These are phyloP conservation scores for Paradendryphiella salina DNA, from an alignment of 2,329 filamentous ascomycete species.

Conservation along the genomic window DNA sequence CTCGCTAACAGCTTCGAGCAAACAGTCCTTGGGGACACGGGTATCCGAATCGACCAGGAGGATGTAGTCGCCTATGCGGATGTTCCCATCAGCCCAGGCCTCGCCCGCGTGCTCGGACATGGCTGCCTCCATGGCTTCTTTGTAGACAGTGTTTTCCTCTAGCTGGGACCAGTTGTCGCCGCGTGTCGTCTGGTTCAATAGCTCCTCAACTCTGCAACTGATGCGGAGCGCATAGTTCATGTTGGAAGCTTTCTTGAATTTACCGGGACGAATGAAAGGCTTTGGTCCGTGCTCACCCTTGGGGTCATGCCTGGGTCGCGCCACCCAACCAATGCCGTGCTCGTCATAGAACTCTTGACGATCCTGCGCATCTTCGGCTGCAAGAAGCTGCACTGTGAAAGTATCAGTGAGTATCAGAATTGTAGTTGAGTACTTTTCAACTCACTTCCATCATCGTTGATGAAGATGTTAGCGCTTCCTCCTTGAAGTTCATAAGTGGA, in stretches of 20 bases:
- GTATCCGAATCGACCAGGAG: slow-evolving; percentile 58
- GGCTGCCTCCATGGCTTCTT: slow-evolving; percentile 59
- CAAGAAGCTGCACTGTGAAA: slow-evolving; percentile 58
- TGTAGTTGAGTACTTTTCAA: background rate
- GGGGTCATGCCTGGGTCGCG: slow-evolving; percentile 51
- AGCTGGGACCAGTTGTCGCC: slow-evolving; percentile 36
- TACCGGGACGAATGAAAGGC: slow-evolving; percentile 37
- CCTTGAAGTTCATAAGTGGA: slow-evolving; percentile 59
- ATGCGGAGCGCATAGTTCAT: slow-evolving; percentile 72
- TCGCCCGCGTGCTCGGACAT: slow-evolving; percentile 68
- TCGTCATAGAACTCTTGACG: slow-evolving; percentile 56
- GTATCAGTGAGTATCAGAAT: background rate
- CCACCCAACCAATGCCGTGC: slow-evolving; percentile 56
- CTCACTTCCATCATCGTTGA: slow-evolving; percentile 66
- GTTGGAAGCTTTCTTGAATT: slow-evolving; percentile 62
- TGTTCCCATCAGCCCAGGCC: slow-evolving; percentile 77
- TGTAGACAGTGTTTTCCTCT: slow-evolving; percentile 43
- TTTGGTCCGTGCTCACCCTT: slow-evolving; percentile 22
- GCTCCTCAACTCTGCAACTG: slow-evolving; percentile 64
- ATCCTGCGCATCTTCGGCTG: slow-evolving; percentile 50
- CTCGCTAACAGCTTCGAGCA: slow-evolving; percentile 77
- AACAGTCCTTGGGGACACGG: slow-evolving; percentile 66
- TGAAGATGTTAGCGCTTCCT: slow-evolving; percentile 68
- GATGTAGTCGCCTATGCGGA: slow-evolving; percentile 83
- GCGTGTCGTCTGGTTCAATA: slow-evolving; percentile 49